phyloP scores from a whole-genome alignment of 208 protist species.

The Zelonia costaricensis region DNA sequence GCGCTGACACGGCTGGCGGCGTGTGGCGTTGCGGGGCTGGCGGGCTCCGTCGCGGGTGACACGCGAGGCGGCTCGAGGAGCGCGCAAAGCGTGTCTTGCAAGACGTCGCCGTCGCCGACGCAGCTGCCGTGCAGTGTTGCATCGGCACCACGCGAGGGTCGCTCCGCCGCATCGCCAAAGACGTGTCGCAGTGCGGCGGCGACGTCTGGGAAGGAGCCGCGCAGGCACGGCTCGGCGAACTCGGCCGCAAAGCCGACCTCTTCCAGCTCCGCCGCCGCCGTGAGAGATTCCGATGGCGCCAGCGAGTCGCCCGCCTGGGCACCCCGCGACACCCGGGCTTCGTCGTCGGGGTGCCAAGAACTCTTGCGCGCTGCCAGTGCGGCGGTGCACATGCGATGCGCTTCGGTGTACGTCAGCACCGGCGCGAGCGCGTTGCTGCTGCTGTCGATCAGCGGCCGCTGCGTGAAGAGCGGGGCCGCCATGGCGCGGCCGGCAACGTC shows the following conservation, averaged over 20 bases:
- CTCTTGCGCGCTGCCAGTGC: conserved; percentile 29
- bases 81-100: no score
- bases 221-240: conserved; percentile 42
- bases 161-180: background rate
- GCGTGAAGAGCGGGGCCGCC: conserved; percentile 59
- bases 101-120: no score
- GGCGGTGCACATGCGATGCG: conserved; percentile 46
- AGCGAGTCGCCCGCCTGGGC: background rate
- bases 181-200: conserved; percentile 7
- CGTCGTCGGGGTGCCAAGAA: background rate
- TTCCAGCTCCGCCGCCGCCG: conserved; percentile 20
- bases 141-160: no score
- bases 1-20: no score
- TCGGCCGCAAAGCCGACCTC: conserved; percentile 56
- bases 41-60: no score
- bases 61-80: no score
- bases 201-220: conserved; percentile 36
- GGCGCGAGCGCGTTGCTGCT: no score
- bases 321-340: background rate
- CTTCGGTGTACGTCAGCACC: conserved; percentile 14
- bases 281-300: background rate
- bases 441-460: conserved; percentile 32
- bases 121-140: no score
- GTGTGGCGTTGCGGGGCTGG: no score
- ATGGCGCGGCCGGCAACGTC: conserved; percentile 71